phyloP scores from a whole-genome alignment of 495 filamentous ascomycete genomes.

The Pseudevernia furfuracea region DNA sequence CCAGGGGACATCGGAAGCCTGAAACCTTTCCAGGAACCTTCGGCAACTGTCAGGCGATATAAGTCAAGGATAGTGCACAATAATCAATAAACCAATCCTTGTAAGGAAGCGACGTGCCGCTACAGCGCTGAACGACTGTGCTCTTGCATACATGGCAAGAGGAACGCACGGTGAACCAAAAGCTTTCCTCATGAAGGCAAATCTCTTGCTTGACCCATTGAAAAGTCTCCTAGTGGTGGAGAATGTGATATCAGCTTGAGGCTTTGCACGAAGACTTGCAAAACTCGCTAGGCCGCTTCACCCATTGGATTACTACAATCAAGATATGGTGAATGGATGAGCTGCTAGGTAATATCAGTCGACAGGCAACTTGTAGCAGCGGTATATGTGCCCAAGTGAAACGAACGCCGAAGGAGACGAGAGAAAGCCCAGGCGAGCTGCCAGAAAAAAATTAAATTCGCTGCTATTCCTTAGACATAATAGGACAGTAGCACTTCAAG shows the following conservation, averaged over 20 bases:
- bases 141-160: neutral
- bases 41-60: neutral
- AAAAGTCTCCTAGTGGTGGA: neutral
- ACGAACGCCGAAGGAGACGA: neutral
- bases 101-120: neutral
- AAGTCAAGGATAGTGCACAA: neutral
- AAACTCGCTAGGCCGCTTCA: neutral
- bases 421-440: neutral
- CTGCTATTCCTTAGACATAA: neutral
- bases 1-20: neutral
- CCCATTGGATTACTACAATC: neutral
- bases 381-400: neutral
- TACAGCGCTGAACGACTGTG: neutral
- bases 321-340: neutral
- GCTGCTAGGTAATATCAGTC: neutral
- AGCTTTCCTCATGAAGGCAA: neutral
- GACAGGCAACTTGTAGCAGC: neutral
- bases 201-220: neutral
- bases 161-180: neutral
- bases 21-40: neutral
- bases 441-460: neutral
- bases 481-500: neutral
- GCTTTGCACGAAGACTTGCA: neutral
- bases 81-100: neutral
- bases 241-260: neutral